These are phyloP conservation scores for Penicillium subrubescens DNA, from an alignment of 495 filamentous ascomycete genomes.

Conservation along the genomic window DNA sequence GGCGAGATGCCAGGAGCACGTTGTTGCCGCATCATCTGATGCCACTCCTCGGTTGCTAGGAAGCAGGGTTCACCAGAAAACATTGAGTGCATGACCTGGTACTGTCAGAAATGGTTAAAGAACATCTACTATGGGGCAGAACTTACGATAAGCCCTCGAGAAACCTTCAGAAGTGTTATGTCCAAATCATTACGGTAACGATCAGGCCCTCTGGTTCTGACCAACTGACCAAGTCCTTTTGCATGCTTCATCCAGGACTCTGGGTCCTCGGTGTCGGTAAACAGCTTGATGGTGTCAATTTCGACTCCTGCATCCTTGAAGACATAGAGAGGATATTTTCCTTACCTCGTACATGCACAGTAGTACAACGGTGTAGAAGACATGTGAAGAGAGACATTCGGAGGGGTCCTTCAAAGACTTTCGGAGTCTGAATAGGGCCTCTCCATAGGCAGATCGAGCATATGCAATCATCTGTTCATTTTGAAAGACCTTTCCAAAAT, in stretches of 20 bases:
- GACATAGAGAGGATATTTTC: not conserved
- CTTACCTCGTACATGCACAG: slow-evolving; percentile 41
- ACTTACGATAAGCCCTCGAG: slow-evolving; percentile 38
- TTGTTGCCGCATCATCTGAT: slow-evolving; percentile 33
- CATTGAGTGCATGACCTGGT: slow-evolving; percentile 39
- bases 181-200: slow-evolving; percentile 34
- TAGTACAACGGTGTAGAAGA: slow-evolving; percentile 37
- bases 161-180: slow-evolving; percentile 30
- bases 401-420: slow-evolving; percentile 24
- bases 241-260: slow-evolving; percentile 44
- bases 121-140: not conserved
- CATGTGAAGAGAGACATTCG: slow-evolving; percentile 32
- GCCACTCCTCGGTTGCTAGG: slow-evolving; percentile 33
- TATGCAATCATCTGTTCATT: slow-evolving; percentile 33
- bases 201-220: slow-evolving; percentile 28
- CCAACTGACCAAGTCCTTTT: slow-evolving; percentile 35
- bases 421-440: slow-evolving; percentile 32
- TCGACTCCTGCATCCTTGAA: not conserved
- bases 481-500: slow-evolving; percentile 28
- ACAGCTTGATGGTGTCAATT: slow-evolving; percentile 26
- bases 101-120: not conserved
- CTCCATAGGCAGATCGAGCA: slow-evolving; percentile 33
- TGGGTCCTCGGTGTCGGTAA: slow-evolving; percentile 34
- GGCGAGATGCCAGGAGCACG: slow-evolving; percentile 13
- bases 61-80: slow-evolving; percentile 39